Evolutionary conservation across 2,329 filamentous ascomycete genomes (phyloP), one percentile per base, ranked within the genome.

Genomic region (Claviceps sp.): DNA sequence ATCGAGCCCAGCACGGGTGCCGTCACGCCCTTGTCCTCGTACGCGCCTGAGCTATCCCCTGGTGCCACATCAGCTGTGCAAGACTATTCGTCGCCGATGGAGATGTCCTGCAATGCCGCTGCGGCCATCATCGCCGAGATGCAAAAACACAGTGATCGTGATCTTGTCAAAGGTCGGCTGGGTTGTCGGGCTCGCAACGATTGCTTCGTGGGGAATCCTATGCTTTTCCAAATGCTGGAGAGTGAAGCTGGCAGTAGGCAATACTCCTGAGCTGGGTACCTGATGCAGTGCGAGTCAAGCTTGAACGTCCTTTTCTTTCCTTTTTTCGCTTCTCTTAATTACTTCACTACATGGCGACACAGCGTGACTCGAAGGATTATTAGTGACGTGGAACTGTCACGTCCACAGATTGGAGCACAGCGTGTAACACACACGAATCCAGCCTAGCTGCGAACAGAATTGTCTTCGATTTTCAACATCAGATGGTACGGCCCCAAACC

Each of bases 91-190:
- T 65, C 65, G 7, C 62, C 65, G 1, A 58, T 61, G 45, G 62
- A 64, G 46, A 66, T 67, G 65, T 65, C 65, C 2, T 67, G 65
- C 53, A 62, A 61, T 47, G 61, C 62, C 4, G 65, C 65, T 0
- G 65, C 65, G 1, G 60, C 62, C 6, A 67, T 71, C 37, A 68
- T 71, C 16, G 67, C 69, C 18, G 65, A 68, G 24, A 68, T 71
- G 55, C 65, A 70, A 20, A 67, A 67, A 0, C 61, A 64, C 13
- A 54, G 58, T 9, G 61, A 68, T 48, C 49, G 62, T 7, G 55
- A 56, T 2, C 45, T 56, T 5, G 61, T 64, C 11, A 61, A 61
- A 20, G 57, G 56, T 2, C 54, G 58, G 8, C 55, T 71, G 3
- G 68, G 66, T 0, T 68, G 65, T 38, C 49, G 58, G 8, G 52